Percentiles rank a stretch among this genome's conserved stretches.
phyloP scores from a whole-genome alignment of 2,329 filamentous ascomycete genomes.

The Gliomastix tumulicola region DNA sequence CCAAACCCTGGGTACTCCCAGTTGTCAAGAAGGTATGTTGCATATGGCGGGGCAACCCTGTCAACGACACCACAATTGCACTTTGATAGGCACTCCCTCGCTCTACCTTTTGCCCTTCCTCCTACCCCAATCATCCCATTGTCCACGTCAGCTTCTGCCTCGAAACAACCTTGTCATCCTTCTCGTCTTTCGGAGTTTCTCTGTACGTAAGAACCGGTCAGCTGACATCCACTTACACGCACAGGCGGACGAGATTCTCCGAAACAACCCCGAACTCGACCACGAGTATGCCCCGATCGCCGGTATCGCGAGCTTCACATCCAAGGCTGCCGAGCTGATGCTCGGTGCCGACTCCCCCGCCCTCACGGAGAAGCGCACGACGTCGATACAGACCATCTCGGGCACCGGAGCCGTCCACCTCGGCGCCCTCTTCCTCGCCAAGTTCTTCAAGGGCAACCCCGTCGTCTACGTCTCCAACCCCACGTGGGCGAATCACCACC shows the following conservation, averaged over 20 bases:
- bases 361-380: slow-evolving; percentile 72
- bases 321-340: slow-evolving; percentile 85
- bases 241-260: slow-evolving; percentile 85
- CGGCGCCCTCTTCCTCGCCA: slow-evolving; percentile 86
- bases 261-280: slow-evolving; percentile 83
- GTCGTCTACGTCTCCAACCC: slow-evolving; percentile 88
- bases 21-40: slow-evolving; percentile 83
- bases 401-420: slow-evolving; percentile 94
- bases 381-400: slow-evolving; percentile 89
- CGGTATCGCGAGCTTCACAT: slow-evolving; percentile 77
- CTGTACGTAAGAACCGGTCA: no score
- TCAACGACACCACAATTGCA: neutral
- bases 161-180: no score
- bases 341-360: slow-evolving; percentile 76
- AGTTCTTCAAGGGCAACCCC: slow-evolving; percentile 74
- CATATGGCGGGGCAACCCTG: neutral
- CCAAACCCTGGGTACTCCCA: slow-evolving; percentile 94
- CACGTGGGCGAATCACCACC: slow-evolving; percentile 98
- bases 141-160: no score
- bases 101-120: no score
- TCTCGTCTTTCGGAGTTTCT: no score
- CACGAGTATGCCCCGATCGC: slow-evolving; percentile 98
- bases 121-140: no score
- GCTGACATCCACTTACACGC: no score
- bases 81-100: neutral